Conservation (phyloP, 2,329 filamentous ascomycete species). For the Curvularia sp. region DNA sequence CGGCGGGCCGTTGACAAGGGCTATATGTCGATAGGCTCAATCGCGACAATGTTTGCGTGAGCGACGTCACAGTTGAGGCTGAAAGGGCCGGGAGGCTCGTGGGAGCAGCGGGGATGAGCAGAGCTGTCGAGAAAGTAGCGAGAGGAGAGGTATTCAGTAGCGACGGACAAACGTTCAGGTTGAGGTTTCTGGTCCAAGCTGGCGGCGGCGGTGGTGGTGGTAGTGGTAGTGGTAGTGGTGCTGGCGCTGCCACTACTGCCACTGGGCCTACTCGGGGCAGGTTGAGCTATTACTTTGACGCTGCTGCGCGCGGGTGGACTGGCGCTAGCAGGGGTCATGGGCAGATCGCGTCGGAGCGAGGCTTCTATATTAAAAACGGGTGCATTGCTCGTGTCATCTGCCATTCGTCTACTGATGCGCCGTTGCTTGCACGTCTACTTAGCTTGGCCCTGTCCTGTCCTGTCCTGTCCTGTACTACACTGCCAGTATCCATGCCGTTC, state of each 20-base stretch:
- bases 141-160: conserved; percentile 21
- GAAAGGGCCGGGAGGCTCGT: background rate
- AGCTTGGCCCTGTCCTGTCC: conserved; percentile 11
- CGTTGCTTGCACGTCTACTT: background rate
- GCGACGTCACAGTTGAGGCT: conserved; percentile 35
- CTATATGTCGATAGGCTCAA: conserved; percentile 5
- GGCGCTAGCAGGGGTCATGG: conserved; percentile 38
- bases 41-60: conserved; percentile 5
- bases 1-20: conserved; percentile 29
- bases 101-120: conserved; percentile 1
- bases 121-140: conserved; percentile 19
- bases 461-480: background rate
- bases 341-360: conserved; percentile 34
- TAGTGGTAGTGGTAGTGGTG: background rate
- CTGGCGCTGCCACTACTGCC: background rate
- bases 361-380: conserved; percentile 33
- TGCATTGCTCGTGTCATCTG: conserved; percentile 14
- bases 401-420: conserved; percentile 16
- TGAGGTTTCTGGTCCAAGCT: conserved; percentile 22
- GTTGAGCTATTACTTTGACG: conserved; percentile 24
- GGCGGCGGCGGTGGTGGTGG: conserved; percentile 13
- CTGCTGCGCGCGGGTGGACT: conserved; percentile 26
- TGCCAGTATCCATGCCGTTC: background rate
- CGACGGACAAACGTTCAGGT: conserved; percentile 28
- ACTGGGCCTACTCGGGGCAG: conserved; percentile 10